Evolutionary conservation across 192 early-diverging fungal genomes (phyloP).

Genomic region (Spinellus fusiger): DNA sequence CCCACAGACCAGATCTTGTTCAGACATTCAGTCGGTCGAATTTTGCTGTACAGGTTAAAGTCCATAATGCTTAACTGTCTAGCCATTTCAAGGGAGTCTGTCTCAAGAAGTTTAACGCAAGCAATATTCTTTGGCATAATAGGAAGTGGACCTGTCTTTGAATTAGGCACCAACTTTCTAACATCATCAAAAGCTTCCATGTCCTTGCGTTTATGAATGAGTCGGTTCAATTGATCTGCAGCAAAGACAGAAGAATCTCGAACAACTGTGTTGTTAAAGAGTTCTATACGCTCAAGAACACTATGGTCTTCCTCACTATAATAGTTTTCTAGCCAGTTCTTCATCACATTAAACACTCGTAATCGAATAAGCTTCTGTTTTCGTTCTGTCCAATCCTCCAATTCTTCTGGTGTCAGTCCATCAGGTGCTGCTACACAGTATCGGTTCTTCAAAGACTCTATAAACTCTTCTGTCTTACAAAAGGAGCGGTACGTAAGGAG

Average conservation of each 20-base stretch:
- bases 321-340: conserved; percentile 88
- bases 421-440: conserved; percentile 68
- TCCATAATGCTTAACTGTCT: conserved; percentile 92
- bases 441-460: conserved; percentile 66
- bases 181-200: conserved; percentile 32
- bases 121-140: conserved; percentile 75
- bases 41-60: conserved; percentile 68
- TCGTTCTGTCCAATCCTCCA: conserved; percentile 73
- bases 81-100: conserved; percentile 90
- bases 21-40: conserved; percentile 85
- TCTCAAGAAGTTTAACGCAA: conserved; percentile 73
- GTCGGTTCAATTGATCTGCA: background rate
- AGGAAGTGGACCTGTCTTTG: conserved; percentile 59
- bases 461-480: conserved; percentile 69
- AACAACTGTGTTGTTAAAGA: conserved; percentile 10
- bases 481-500: conserved; percentile 88
- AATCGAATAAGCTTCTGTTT: conserved; percentile 82
- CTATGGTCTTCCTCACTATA: conserved; percentile 62
- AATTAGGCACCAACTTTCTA: conserved; percentile 54
- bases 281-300: conserved; percentile 10
- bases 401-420: conserved; percentile 57
- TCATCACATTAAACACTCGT: conserved; percentile 84
- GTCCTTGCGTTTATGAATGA: conserved; percentile 5
- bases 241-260: conserved; percentile 1
- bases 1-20: conserved; percentile 79